These are phyloP conservation scores for Fusarium musae DNA, from an alignment of 2,329 filamentous ascomycete species.

Conservation along the genomic window DNA sequence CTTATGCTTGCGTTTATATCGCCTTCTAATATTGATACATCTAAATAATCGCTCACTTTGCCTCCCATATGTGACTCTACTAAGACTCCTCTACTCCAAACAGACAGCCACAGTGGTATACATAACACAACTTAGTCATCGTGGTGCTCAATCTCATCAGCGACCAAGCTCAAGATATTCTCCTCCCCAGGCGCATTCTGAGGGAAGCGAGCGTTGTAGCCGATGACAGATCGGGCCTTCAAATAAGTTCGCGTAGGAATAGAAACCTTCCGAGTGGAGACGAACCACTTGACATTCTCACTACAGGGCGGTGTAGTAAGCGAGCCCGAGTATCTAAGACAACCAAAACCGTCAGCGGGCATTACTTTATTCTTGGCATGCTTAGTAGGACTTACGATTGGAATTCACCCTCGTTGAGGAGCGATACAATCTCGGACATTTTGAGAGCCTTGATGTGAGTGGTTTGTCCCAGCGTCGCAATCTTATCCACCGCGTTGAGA, in stretches of 20 bases:
- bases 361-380: background rate
- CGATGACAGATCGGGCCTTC: constrained; percentile 62
- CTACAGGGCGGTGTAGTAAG: constrained; percentile 72
- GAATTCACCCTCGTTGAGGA: constrained; percentile 45
- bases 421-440: constrained; percentile 53
- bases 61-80: background rate
- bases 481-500: constrained; percentile 48
- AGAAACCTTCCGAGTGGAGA: constrained; percentile 59
- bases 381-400: constrained; percentile 40
- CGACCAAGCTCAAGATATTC: constrained; percentile 41
- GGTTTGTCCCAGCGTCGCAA: constrained; percentile 52
- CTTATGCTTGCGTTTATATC: background rate
- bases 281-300: constrained; percentile 65
- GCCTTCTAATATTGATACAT: background rate
- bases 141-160: background rate
- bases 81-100: background rate
- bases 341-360: constrained; percentile 2
- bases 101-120: background rate
- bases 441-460: constrained; percentile 53
- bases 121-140: background rate
- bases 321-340: constrained; percentile 62
- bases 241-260: constrained; percentile 62
- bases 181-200: constrained; percentile 60
- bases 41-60: constrained; percentile 5
- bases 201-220: constrained; percentile 66